These are phyloP conservation scores for Hypomontagnella submonticulosa DNA, from an alignment of 495 filamentous ascomycete species.

Conservation along the genomic window DNA sequence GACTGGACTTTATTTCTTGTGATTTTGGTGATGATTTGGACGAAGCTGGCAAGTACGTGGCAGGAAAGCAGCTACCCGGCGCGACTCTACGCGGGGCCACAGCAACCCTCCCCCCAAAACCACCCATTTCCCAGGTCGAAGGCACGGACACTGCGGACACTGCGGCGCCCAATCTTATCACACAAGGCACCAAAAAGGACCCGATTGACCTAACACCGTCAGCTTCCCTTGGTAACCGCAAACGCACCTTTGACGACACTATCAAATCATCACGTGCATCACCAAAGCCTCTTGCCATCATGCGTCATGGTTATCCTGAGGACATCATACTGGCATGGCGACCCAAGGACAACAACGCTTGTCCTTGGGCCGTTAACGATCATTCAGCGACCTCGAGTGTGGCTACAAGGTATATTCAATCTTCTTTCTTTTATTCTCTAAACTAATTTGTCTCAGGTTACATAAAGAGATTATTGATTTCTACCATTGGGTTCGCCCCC, in stretches of 20 bases:
- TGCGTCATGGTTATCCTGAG: constrained; percentile 57
- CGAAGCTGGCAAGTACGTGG: constrained; percentile 23
- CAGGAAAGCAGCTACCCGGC: neutral
- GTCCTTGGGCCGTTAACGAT: constrained; percentile 70
- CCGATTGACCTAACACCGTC: constrained; percentile 46
- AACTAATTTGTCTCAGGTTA: constrained; percentile 60
- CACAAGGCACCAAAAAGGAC: constrained; percentile 8
- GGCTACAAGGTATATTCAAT: constrained; percentile 61
- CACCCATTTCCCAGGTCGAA: neutral
- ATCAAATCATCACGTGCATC: constrained; percentile 64
- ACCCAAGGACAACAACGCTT: constrained; percentile 52
- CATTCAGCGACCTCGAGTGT: constrained; percentile 60
- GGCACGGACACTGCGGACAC: neutral
- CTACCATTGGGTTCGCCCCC: constrained; percentile 81
- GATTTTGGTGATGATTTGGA: constrained; percentile 66
- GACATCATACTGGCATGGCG: constrained; percentile 69
- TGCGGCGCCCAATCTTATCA: neutral
- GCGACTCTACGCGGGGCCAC: constrained; percentile 4
- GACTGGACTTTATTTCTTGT: constrained; percentile 86
- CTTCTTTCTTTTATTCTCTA: constrained; percentile 19
- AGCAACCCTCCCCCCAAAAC: constrained; percentile 32
- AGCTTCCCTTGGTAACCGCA: constrained; percentile 60
- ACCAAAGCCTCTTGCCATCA: constrained; percentile 53
- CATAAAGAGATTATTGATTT: constrained; percentile 92
- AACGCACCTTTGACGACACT: constrained; percentile 76